Percentiles rank a stretch among this genome's conserved stretches.
phyloP scores from a whole-genome alignment of 192 early-diverging fungal genomes.

The Spizellomyces sp. region DNA sequence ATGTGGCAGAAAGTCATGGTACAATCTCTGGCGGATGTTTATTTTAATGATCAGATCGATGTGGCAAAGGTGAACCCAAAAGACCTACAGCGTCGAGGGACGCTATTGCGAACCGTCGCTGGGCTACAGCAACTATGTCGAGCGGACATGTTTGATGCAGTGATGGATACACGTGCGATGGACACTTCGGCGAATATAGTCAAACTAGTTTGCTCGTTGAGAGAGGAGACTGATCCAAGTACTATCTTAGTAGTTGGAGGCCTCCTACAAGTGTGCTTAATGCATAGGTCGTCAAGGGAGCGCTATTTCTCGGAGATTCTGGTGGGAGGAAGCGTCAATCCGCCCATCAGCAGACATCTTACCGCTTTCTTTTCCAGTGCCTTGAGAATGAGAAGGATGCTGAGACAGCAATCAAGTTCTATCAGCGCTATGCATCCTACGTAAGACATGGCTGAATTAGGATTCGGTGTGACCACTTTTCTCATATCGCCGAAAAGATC shows the following conservation, averaged over 20 bases:
- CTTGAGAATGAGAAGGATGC: not conserved
- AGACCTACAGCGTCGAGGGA: not conserved
- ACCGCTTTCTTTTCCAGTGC: not conserved
- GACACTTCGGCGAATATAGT: too few relatives aligned
- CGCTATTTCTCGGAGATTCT: not conserved
- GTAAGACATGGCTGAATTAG: not conserved
- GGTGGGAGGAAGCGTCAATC: not conserved
- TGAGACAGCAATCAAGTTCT: slow-evolving; percentile 2
- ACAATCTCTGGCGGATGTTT: slow-evolving; percentile 1
- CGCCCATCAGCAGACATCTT: not conserved
- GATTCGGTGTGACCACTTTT: not conserved
- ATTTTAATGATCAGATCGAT: slow-evolving; percentile 5
- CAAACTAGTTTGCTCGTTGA: not conserved
- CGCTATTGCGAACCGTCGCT: slow-evolving; percentile 9
- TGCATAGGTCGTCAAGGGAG: not conserved
- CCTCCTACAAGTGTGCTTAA: not conserved
- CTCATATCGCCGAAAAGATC: too few relatives aligned
- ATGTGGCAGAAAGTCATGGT: slow-evolving; percentile 12
- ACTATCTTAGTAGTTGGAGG: not conserved
- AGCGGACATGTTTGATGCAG: slow-evolving; percentile 21
- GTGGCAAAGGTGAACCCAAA: slow-evolving; percentile 11
- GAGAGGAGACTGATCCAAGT: not conserved
- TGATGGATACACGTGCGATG: not conserved
- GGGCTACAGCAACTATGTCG: slow-evolving; percentile 27
- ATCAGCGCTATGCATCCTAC: slow-evolving; percentile 3